Base-by-base conservation (phyloP, 768 basidiomycete species). In the Boletales sp. region DNA sequence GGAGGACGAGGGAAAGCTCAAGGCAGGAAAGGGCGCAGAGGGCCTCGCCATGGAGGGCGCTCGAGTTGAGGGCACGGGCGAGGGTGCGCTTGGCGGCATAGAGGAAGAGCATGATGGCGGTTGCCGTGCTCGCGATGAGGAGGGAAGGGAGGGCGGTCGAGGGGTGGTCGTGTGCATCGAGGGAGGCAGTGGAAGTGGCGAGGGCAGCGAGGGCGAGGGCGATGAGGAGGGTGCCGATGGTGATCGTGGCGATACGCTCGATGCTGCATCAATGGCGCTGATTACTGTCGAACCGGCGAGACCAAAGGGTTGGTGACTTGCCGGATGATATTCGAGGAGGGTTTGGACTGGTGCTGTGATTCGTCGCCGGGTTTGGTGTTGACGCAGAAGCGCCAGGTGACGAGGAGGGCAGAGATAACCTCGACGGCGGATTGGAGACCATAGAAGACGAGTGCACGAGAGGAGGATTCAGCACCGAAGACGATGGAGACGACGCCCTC, bases 351-450 rank as follows among this genome's bases (percentile, higher is more conserved):
- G 21, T 9, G 4, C 14, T 47, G 43, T 17, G 30, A 50, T 51
- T 73, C 71, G 40, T 73, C 66, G 8, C 68, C 66, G 14, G 69
- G 67, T 40, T 62, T 66, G 9, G 57, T 55, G 10, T 66, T 59
- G 8, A 62, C 45, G 32, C 67, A 34, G 49, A 77, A 78, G 30
- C 76, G 62, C 76, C 77, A 77, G 15, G 74, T 55, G 19, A 77
- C 77, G 17, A 78, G 64, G 42, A 63, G 34, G 8, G 74, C 67
- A 18, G 76, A 77, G 43, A 71, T 62, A 30, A 78, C 76, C 51
- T 78, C 76, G 39, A 77, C 72, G 7, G 57, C 73, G 0, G 76
- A 77, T 42, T 78, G 76, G 14, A 78, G 67, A 1, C 77, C 76
- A 47, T 74, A 78, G 58, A 78, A 78, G 32, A 78, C 62, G 40